Conservation (phyloP, 108 stramenopile genomes). For the Conticribra weissflogii region DNA sequence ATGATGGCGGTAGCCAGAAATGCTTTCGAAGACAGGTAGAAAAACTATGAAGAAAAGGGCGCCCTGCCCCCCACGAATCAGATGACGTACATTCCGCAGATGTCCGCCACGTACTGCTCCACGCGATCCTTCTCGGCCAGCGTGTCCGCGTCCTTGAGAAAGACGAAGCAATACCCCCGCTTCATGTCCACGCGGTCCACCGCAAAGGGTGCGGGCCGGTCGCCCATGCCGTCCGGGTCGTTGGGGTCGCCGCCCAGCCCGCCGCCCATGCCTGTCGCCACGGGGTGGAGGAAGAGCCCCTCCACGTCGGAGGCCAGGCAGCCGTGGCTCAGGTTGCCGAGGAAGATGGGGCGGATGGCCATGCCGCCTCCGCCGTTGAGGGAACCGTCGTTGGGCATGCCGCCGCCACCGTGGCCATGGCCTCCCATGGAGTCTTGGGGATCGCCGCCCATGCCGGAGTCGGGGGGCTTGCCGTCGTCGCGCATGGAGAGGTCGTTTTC, state of each 20-base stretch:
- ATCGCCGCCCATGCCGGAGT: not conserved
- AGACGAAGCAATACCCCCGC: conserved; percentile 87
- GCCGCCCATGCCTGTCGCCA: conserved; percentile 16
- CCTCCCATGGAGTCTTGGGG: not conserved
- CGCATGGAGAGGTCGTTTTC: not conserved
- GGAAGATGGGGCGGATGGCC: conserved; percentile 66
- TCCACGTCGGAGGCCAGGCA: conserved; percentile 57
- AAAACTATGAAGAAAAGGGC: not conserved
- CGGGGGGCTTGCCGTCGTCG: not conserved
- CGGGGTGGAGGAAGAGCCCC: conserved; percentile 61
- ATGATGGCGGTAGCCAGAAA: no score
- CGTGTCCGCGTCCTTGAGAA: conserved; percentile 72
- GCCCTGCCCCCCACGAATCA: conserved; percentile 4
- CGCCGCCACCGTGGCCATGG: not conserved
- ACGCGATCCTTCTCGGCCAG: conserved; percentile 67
- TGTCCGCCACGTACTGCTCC: conserved; percentile 67
- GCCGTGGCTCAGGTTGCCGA: conserved; percentile 66
- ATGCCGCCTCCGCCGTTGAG: conserved; percentile 3
- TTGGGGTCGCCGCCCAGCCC: conserved; percentile 10
- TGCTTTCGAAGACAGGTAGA: not conserved
- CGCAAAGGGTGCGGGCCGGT: conserved; percentile 31
- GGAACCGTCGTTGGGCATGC: not conserved
- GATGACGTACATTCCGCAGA: conserved; percentile 85
- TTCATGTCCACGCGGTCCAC: conserved; percentile 83
- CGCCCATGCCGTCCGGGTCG: not conserved